Percentiles rank a stretch among this genome's conserved stretches.
Evolutionary conservation across 2,329 filamentous ascomycete genomes (phyloP).

Genomic region (Sordariomycetes sp.): DNA sequence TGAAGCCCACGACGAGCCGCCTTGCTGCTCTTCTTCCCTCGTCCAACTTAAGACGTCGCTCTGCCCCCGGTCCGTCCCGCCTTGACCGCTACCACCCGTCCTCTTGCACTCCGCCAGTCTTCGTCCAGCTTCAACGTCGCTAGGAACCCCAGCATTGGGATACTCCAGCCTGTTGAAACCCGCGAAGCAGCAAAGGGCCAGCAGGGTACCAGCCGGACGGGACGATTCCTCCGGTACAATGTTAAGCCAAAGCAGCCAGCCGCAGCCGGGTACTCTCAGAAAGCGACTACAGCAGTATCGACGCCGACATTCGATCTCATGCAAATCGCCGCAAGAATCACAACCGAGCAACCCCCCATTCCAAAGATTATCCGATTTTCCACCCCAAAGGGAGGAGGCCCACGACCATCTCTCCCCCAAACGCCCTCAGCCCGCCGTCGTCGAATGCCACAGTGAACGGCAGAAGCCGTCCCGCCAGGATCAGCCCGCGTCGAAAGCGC

Average conservation of each 20-base stretch:
- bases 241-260: constrained; percentile 3
- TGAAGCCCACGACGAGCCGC: neutral
- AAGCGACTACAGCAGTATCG: neutral
- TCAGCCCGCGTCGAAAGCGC: neutral
- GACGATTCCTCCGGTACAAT: neutral
- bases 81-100: neutral
- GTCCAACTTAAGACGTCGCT: neutral
- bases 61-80: neutral
- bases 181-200: neutral
- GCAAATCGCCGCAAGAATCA: neutral
- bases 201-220: neutral
- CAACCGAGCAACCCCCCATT: neutral
- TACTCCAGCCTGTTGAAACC: neutral
- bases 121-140: neutral
- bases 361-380: neutral
- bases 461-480: neutral
- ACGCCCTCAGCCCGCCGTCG: neutral
- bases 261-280: constrained; percentile 1
- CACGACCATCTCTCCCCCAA: neutral
- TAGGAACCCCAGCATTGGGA: neutral
- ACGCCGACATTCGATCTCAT: neutral
- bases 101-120: neutral
- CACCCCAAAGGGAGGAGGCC: neutral
- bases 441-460: neutral
- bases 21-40: neutral